Conservation (phyloP, 257 asterid species). For the Euphrasia confusa region DNA sequence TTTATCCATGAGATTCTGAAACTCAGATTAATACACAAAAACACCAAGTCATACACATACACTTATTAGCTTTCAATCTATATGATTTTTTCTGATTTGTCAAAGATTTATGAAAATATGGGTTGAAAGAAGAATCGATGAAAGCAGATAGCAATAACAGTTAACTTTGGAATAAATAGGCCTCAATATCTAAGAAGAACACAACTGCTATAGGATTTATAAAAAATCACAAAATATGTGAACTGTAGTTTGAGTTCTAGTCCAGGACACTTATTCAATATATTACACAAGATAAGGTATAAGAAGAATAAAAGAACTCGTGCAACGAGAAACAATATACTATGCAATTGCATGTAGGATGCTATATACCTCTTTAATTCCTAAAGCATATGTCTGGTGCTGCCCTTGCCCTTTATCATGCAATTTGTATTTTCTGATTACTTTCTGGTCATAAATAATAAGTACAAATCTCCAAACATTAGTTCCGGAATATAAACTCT, state of each 20-base stretch:
- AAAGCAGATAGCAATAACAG: slow-evolving; percentile 1
- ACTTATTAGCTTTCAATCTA: slow-evolving; percentile 2
- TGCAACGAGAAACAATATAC: slow-evolving; percentile 15
- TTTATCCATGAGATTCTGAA: background rate
- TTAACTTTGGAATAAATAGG: background rate
- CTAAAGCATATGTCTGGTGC: slow-evolving; percentile 97
- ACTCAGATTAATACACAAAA: background rate
- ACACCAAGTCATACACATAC: background rate
- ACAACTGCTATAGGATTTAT: slow-evolving; percentile 1
- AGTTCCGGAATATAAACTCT: background rate
- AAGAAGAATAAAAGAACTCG: slow-evolving; percentile 12
- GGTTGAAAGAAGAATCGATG: background rate
- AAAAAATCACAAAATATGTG: background rate
- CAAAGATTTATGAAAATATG: background rate
- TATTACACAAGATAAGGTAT: background rate
- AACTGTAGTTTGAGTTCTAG: background rate
- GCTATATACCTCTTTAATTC: slow-evolving; percentile 85
- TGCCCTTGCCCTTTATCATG: slow-evolving; percentile 85
- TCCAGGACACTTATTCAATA: slow-evolving; percentile 7
- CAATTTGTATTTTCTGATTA: slow-evolving; percentile 66
- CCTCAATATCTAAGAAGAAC: slow-evolving; percentile 11
- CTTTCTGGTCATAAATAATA: slow-evolving; percentile 39
- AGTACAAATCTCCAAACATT: slow-evolving; percentile 19
- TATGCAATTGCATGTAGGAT: background rate
- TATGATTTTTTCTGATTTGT: background rate